Evolutionary conservation across 768 basidiomycete genomes (phyloP).

Genomic region (Mycena galopus): DNA sequence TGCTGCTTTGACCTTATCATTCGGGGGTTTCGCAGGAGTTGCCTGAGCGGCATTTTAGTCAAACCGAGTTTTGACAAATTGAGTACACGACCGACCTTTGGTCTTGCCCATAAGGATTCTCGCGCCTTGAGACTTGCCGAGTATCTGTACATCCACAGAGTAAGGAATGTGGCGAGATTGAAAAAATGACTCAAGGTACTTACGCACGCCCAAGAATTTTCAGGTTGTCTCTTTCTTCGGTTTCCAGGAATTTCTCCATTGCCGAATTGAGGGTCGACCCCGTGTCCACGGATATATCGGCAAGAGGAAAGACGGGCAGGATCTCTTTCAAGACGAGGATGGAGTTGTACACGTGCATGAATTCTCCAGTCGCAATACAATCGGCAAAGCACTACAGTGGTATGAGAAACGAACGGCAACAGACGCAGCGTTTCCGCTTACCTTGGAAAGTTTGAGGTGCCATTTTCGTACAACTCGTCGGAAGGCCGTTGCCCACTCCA

Average conservation of each 20-base stretch:
- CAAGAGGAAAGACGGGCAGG: slow-evolving; percentile 87
- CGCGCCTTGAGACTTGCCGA: slow-evolving; percentile 82
- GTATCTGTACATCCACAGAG: slow-evolving; percentile 59
- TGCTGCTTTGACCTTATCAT: slow-evolving; percentile 27
- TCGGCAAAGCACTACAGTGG: slow-evolving; percentile 75
- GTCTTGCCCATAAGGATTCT: slow-evolving; percentile 51
- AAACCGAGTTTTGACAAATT: slow-evolving; percentile 8
- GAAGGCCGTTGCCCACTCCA: slow-evolving; percentile 77
- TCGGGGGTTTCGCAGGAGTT: slow-evolving; percentile 1
- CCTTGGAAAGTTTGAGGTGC: slow-evolving; percentile 82
- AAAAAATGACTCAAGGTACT: slow-evolving; percentile 42
- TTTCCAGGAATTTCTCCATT: slow-evolving; percentile 76
- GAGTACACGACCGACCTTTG: slow-evolving; percentile 1
- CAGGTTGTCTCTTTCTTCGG: slow-evolving; percentile 86
- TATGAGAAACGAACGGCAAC: neutral
- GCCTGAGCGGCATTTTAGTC: slow-evolving; percentile 19
- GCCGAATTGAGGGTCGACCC: slow-evolving; percentile 69
- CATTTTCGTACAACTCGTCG: slow-evolving; percentile 83
- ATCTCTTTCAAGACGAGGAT: slow-evolving; percentile 94
- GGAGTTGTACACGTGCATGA: slow-evolving; percentile 98
- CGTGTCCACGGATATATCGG: slow-evolving; percentile 63
- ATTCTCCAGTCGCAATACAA: slow-evolving; percentile 89
- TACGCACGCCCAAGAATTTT: slow-evolving; percentile 86
- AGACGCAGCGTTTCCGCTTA: slow-evolving; percentile 43
- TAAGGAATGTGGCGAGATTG: neutral